Evolutionary conservation across 1,284 basidiomycete genomes (phyloP), one percentile per base, ranked within the genome.

Genomic region (Leccinum fuscescens): DNA sequence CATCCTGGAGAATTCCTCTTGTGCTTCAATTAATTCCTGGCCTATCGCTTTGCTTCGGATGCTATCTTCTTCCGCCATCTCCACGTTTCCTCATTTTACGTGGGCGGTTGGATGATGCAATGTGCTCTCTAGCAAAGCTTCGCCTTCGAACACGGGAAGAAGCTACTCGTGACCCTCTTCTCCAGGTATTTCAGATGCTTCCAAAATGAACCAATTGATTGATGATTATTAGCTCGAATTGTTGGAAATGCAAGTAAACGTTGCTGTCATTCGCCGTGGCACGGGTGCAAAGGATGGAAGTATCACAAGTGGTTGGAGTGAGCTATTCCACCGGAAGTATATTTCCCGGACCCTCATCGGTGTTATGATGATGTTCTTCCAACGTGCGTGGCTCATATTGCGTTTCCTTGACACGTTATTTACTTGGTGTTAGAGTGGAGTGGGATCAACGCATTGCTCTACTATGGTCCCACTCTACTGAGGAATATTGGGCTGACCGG

Each of bases 371-470:
- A 91, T 91, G 87, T 84, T 89, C 59, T 92, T 91, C 66, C 90
- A 92, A 75, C 90, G 89, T 90, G 65, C 46, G 86, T 76, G 20
- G 22, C 2, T 27, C 2, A 24, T 42, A 7, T 3, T 20, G 42
- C 39, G 24, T 57, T 58, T 31, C 9, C 20, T 42, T 48, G 14
- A 20, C 20, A 50, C 31, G 17, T 49, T 55, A 58, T 56, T 59
- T 20, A 62, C 6, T 9, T 24, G 49, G 5, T 22, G 20, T 20
- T 66, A 92, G 90, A 92, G 76, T 92, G 90, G 90, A 88, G 86
- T 62, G 90, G 90, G 2, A 92, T 92, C 64, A 93, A 92, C 67
- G 89, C 90, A 5, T 70, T 93, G 35, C 75, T 92, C 7, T 93
- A 93, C 68, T 93, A 92, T 65, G 90, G 90, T 0, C 91, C 91